Base-by-base conservation (phyloP, 163 green algal genomes). In the Prototheca cutis region DNA sequence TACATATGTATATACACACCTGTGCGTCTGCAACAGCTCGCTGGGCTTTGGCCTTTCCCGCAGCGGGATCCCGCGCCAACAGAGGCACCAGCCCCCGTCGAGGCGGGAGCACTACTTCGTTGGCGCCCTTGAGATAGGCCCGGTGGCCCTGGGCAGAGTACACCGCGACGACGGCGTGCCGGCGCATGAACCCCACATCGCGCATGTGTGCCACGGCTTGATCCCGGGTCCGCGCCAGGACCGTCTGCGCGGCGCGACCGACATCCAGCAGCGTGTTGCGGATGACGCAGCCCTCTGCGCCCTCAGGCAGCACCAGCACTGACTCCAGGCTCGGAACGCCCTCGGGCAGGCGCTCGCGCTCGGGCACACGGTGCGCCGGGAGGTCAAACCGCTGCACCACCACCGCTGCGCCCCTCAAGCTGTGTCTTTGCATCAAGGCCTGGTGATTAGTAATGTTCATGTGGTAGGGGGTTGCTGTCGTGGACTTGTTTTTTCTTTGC, bases 181-280 rank as follows among this genome's bases (percentile, higher is more conserved):
- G 54, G 27, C 45, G 53, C 62, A 40, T 56, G 62, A 48, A 49
- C 19, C 5, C 8, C 1, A 5, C 8, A 45, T 68, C 29, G 8
- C 54, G 54, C 24, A 55, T 30, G 8, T 28, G 1, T 19, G 21
- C 54, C 33, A 53, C 17, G 2, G 55, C 54, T 1, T 58, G 34
- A 5, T 29, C 17, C 17, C 21, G 40, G 5, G 62, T 59, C 28
- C 45, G 24, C 2, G 42, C 45, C 63, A 69, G 21, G 49, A 65
- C 40, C 42, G 40, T 61, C 18, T 57, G 64, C 64, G 65, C 64
- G 30, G 65, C 53, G 17, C 28, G 4, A 1, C 30, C 30, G n/a
- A 66, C 57, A 27, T 71, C 64, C 2, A 71, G 57, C n/a, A 71
- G 51, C 49, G 51, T 31, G 40, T 65, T 66, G 23, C 59, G 47